Evolutionary conservation across 1,284 basidiomycete species (phyloP).

Genomic region (Bondarzewia mesenterica): DNA sequence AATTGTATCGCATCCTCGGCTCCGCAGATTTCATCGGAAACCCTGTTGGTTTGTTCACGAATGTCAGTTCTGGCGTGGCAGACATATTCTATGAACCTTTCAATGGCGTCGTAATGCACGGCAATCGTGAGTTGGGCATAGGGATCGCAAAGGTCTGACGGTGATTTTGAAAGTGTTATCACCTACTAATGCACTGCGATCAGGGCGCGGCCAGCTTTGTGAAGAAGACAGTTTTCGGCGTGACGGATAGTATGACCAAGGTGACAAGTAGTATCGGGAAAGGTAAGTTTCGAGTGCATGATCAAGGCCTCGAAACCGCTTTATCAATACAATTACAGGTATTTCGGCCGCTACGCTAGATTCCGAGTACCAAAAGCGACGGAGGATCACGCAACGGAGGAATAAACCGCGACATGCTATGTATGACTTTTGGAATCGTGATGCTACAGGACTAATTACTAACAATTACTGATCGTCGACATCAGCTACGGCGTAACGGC

Average conservation of each 20-base stretch:
- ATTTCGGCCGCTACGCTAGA: slow-evolving; percentile 96
- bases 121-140: slow-evolving; percentile 91
- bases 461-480: background rate
- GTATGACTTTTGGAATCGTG: slow-evolving; percentile 30
- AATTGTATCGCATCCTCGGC: slow-evolving; percentile 93
- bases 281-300: slow-evolving; percentile 51
- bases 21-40: slow-evolving; percentile 93
- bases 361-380: slow-evolving; percentile 87
- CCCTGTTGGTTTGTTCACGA: slow-evolving; percentile 96
- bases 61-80: slow-evolving; percentile 96
- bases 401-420: slow-evolving; percentile 97
- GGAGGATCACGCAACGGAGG: slow-evolving; percentile 82
- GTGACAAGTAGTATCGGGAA: slow-evolving; percentile 97
- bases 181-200: background rate
- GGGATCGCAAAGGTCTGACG: slow-evolving; percentile 88
- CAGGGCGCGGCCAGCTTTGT: slow-evolving; percentile 97
- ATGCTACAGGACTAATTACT: too few species aligned
- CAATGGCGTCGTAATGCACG: slow-evolving; percentile 95
- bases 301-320: background rate
- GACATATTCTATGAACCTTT: slow-evolving; percentile 99
- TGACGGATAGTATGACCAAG: slow-evolving; percentile 95
- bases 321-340: slow-evolving; percentile 36
- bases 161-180: background rate
- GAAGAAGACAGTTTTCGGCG: slow-evolving; percentile 97
- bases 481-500: slow-evolving; percentile 88